Conservation (phyloP, 164 flowering plant genomes). For the Stephania yunnanensis region DNA sequence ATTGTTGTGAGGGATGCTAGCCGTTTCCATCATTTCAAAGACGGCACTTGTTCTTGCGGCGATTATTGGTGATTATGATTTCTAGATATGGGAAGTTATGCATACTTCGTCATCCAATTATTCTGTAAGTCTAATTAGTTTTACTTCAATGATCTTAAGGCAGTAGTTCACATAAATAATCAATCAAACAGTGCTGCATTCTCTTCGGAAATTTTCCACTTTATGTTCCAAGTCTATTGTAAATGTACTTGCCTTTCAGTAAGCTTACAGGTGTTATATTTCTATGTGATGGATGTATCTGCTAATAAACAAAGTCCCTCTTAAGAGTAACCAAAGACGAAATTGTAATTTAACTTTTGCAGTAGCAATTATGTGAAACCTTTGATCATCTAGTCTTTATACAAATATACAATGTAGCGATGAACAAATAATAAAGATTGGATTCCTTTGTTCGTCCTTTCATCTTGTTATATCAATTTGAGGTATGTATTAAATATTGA, state of each 20-base stretch:
- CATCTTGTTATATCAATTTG: no score
- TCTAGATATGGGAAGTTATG: background rate
- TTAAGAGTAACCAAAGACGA: no score
- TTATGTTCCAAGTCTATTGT: background rate
- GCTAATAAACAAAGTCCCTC: no score
- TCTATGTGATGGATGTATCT: background rate
- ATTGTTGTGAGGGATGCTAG: slow-evolving; percentile 70
- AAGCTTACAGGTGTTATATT: background rate
- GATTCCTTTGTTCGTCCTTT: no score
- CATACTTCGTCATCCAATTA: background rate
- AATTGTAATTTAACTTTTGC: no score
- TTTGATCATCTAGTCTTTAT: no score
- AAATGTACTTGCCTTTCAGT: background rate
- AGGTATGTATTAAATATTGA: no score
- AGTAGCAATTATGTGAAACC: no score
- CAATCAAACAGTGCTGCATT: background rate
- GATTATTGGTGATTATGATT: slow-evolving; percentile 60
- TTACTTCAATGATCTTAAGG: background rate
- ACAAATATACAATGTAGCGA: no score
- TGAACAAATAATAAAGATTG: no score
- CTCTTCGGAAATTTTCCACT: background rate
- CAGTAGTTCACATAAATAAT: background rate
- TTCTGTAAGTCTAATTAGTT: background rate
- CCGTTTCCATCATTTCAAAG: slow-evolving; percentile 75
- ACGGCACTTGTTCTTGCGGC: slow-evolving; percentile 58